Evolutionary conservation across 2,329 filamentous ascomycete genomes (phyloP).

Genomic region (Colletotrichum tropicale): DNA sequence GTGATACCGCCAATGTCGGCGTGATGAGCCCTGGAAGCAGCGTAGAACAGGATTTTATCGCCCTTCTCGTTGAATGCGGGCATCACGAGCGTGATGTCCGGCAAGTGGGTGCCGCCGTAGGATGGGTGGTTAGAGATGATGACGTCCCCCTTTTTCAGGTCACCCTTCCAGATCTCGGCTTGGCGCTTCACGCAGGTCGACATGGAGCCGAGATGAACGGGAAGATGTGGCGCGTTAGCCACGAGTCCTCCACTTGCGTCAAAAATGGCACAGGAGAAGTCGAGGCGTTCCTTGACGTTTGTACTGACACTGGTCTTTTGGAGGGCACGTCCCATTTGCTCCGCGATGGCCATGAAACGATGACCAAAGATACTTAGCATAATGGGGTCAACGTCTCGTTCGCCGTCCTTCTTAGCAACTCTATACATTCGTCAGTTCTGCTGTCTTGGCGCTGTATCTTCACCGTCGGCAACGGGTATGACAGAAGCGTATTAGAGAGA

Average conservation of each 20-base stretch:
- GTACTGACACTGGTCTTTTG: constrained; percentile 84
- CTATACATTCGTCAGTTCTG: constrained; percentile 14
- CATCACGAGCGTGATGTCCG: constrained; percentile 81
- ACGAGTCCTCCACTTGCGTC: constrained; percentile 77
- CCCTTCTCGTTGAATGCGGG: constrained; percentile 72
- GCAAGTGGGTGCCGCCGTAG: constrained; percentile 82
- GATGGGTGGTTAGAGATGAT: constrained; percentile 85
- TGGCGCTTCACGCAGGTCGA: constrained; percentile 81
- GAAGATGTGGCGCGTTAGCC: constrained; percentile 80
- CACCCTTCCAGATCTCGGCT: constrained; percentile 79
- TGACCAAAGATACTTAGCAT: constrained; percentile 82
- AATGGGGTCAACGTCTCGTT: constrained; percentile 66
- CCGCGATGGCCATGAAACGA: constrained; percentile 85
- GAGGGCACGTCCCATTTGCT: constrained; percentile 81
- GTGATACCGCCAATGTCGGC: constrained; percentile 86
- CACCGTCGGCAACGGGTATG: constrained; percentile 16
- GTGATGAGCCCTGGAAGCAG: constrained; percentile 80
- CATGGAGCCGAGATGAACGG: constrained; percentile 84
- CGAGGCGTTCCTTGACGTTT: constrained; percentile 82
- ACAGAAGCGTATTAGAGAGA: neutral
- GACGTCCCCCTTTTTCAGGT: constrained; percentile 78
- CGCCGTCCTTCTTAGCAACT: constrained; percentile 19
- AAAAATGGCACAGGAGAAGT: constrained; percentile 84
- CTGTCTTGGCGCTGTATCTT: constrained; percentile 1
- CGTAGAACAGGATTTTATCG: constrained; percentile 80